A percentile compares a stretch with the other conserved stretches of the same genome.
phyloP scores from a whole-genome alignment of 2,329 filamentous ascomycete genomes.

The Aspergillus aculeatinus region DNA sequence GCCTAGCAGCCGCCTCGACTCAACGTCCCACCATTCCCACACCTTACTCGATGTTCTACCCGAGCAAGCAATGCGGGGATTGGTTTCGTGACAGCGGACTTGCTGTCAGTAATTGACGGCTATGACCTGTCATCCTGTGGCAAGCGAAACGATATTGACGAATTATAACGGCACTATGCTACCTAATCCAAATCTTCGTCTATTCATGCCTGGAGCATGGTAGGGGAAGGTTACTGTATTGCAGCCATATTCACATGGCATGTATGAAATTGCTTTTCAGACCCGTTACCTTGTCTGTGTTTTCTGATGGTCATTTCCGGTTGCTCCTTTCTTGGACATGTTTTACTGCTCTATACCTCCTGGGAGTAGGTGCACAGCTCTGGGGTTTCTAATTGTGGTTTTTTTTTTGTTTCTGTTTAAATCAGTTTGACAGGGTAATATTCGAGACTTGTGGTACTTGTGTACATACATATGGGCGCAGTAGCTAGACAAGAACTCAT shows the following conservation, averaged over 20 bases:
- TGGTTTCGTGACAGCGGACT: constrained; percentile 14
- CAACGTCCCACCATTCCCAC: background rate
- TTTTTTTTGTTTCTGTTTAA: constrained; percentile 11
- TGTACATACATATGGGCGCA: constrained; percentile 23
- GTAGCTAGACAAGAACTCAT: constrained; percentile 18
- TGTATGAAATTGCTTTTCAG: constrained; percentile 24
- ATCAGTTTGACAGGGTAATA: constrained; percentile 2
- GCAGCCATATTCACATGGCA: constrained; percentile 17
- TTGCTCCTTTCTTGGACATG: constrained; percentile 30
- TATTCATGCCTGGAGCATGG: constrained; percentile 25
- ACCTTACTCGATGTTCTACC: background rate
- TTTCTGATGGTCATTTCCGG: constrained; percentile 11
- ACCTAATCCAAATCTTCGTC: constrained; percentile 2
- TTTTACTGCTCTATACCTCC: constrained; percentile 38
- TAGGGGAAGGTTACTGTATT: constrained; percentile 10
- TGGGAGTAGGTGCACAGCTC: constrained; percentile 26
- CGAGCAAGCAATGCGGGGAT: background rate
- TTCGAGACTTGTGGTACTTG: constrained; percentile 13
- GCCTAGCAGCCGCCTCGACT: background rate
- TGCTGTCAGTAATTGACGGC: constrained; percentile 2
- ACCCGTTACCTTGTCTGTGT: constrained; percentile 13
- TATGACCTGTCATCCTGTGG: constrained; percentile 12
- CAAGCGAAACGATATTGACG: constrained; percentile 23
- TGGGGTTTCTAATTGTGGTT: constrained; percentile 11
- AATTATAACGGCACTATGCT: constrained; percentile 21